Evolutionary conservation across 2,329 filamentous ascomycete species (phyloP), one percentile per base, ranked within the genome.

Genomic region (Aureobasidium sp.): DNA sequence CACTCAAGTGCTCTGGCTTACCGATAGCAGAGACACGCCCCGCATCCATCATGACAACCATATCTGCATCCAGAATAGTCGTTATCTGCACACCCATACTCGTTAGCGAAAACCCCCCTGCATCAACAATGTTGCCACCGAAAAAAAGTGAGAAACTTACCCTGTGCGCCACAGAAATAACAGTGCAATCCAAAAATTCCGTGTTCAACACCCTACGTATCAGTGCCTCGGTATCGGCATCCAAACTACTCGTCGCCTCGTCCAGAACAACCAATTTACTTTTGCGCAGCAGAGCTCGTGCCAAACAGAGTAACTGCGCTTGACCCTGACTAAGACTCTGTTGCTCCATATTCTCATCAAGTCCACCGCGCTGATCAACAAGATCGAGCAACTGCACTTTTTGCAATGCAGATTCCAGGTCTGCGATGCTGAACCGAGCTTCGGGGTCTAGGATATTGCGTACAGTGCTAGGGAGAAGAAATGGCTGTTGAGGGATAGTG

Each of bases 81-180:
- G 47, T 19, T 22, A 8, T 35, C 47, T 50, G 47, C 22, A 8
- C 31, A 33, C 31, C 31, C 11, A 24, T 5, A 22, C 22, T 24
- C 14, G 19, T 44, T 17, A 44, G 40, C 24, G 24, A 24, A 24
- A 24, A 24, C 24, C 4, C 4, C 24, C 24, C 4, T 24, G 24
- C 24, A 24, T 4, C 4, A 24, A 24, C 24, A 24, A 24, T 24
- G 24, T 24, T 24, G 24, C 24, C 24, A 24, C 24, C 24, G 24
- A 24, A 24, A 24, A 4, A 24, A 24, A 24, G 24, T 24, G 24
- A 24, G 11, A 50, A 15, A 33, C 29, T 50, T 14, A 84, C 74
- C 27, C 81, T 80, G 70, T 85, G 82, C 3, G 81, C 81, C 1
- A 85, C 79, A 0, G 79, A 76, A 54, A 85, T 75, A 61, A 89